Evolutionary conservation across 805 yeast genomes (phyloP).

Genomic region (Candida chauliodis): DNA sequence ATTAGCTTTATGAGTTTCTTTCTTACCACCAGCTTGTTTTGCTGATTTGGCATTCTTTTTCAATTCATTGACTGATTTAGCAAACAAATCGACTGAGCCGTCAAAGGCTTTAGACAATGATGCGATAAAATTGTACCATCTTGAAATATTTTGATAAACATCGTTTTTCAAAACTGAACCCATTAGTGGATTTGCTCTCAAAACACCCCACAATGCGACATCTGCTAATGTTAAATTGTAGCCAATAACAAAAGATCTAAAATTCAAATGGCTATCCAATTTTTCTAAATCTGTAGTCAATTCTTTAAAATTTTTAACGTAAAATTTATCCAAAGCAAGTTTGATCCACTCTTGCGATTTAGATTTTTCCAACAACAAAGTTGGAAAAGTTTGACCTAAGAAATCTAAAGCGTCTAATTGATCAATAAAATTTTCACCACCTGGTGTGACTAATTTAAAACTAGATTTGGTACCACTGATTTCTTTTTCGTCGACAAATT

Average conservation of each 20-base stretch:
- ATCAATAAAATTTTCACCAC: constrained; percentile 40
- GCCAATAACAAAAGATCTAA: constrained; percentile 76
- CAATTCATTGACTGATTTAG: constrained; percentile 67
- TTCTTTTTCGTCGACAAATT: constrained; percentile 66
- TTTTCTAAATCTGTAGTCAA: constrained; percentile 73
- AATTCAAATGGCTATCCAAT: constrained; percentile 78
- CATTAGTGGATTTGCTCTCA: constrained; percentile 90
- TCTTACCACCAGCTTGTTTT: constrained; percentile 52
- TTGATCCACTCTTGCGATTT: constrained; percentile 61
- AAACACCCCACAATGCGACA: constrained; percentile 87
- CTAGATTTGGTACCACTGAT: constrained; percentile 43
- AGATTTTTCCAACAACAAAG: constrained; percentile 31
- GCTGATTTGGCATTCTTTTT: constrained; percentile 51
- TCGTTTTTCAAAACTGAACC: constrained; percentile 86
- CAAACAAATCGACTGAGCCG: constrained; percentile 60
- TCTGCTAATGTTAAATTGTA: constrained; percentile 72
- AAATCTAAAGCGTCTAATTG: constrained; percentile 45
- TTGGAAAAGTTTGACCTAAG: constrained; percentile 53
- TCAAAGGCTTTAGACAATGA: constrained; percentile 60
- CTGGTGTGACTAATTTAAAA: constrained; percentile 40
- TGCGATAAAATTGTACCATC: constrained; percentile 87
- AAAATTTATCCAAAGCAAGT: constrained; percentile 63
- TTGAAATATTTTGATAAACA: constrained; percentile 78
- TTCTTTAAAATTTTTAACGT: constrained; percentile 85
- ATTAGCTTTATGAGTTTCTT: constrained; percentile 89